Evolutionary conservation across 73 alveolate genomes (phyloP).

Genomic region (Stentor roeselii): DNA sequence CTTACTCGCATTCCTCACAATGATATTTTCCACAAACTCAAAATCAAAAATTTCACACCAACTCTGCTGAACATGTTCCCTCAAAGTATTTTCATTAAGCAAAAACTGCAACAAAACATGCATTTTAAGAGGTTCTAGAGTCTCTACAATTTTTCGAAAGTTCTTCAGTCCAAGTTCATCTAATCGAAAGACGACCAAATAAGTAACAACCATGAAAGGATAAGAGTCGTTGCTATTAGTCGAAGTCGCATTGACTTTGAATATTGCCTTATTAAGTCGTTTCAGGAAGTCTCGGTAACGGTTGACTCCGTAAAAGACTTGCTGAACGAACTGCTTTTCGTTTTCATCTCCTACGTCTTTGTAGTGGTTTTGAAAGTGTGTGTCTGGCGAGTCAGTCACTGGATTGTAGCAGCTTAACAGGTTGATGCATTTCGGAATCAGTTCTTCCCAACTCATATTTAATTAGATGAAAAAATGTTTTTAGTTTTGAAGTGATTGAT

Average conservation of each 20-base stretch:
- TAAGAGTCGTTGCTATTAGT: conserved; percentile 87
- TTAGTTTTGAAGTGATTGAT: too few relatives aligned
- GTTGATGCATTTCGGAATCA: conserved; percentile 71
- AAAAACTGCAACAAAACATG: conserved; percentile 76
- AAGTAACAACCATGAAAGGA: conserved; percentile 72
- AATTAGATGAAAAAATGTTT: too few relatives aligned
- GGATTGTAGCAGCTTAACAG: conserved; percentile 78
- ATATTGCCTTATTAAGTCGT: conserved; percentile 62
- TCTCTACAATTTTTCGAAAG: conserved; percentile 60
- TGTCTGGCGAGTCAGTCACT: conserved; percentile 73
- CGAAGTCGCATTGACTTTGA: conserved; percentile 58
- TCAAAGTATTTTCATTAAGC: conserved; percentile 69
- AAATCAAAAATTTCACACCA: conserved; percentile 88
- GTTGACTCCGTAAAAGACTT: conserved; percentile 85
- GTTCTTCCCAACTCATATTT: conserved; percentile 83
- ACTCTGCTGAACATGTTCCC: conserved; percentile 69
- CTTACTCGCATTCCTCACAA: neutral
- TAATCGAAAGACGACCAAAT: conserved; percentile 79
- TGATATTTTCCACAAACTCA: conserved; percentile 2
- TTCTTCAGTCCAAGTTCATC: conserved; percentile 84
- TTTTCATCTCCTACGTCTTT: conserved; percentile 46
- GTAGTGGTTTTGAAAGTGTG: conserved; percentile 66
- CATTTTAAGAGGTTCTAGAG: conserved; percentile 88
- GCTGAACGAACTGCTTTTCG: conserved; percentile 77
- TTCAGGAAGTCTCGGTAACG: conserved; percentile 84